Evolutionary conservation across 345 rosid species (phyloP).

Genomic region (Acer campestre): DNA sequence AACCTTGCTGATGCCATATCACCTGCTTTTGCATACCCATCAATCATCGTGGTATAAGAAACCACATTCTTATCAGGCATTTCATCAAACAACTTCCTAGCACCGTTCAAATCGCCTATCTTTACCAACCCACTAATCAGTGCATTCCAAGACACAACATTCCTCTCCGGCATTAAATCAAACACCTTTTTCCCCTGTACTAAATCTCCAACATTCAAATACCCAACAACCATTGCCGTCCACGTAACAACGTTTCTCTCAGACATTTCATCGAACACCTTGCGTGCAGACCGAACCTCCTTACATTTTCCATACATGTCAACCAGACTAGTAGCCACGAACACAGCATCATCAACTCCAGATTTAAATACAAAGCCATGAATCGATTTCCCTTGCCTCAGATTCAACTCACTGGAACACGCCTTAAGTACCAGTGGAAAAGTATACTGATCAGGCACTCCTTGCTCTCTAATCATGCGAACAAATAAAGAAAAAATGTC

Average conservation of each 20-base stretch:
- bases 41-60: slow-evolving; percentile 48
- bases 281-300: slow-evolving; percentile 50
- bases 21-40: slow-evolving; percentile 50
- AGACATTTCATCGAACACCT: slow-evolving; percentile 62
- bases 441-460: slow-evolving; percentile 54
- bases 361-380: slow-evolving; percentile 53
- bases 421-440: slow-evolving; percentile 56
- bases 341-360: slow-evolving; percentile 49
- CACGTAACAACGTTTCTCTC: slow-evolving; percentile 65
- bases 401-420: slow-evolving; percentile 44
- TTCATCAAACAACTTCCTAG: slow-evolving; percentile 41
- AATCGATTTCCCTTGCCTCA: slow-evolving; percentile 44
- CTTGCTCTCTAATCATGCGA: slow-evolving; percentile 50
- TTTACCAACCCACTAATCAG: slow-evolving; percentile 54
- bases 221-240: slow-evolving; percentile 74
- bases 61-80: slow-evolving; percentile 42
- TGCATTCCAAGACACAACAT: slow-evolving; percentile 63
- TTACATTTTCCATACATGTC: slow-evolving; percentile 66
- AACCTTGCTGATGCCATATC: slow-evolving; percentile 49
- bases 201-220: slow-evolving; percentile 49
- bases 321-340: slow-evolving; percentile 64
- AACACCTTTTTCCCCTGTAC: slow-evolving; percentile 51
- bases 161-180: slow-evolving; percentile 59
- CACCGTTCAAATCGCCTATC: slow-evolving; percentile 46
- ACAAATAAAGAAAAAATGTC: slow-evolving; percentile 47